Evolutionary conservation across 2,329 filamentous ascomycete genomes (phyloP).

Genomic region (Cadophora luteo-olivacea): DNA sequence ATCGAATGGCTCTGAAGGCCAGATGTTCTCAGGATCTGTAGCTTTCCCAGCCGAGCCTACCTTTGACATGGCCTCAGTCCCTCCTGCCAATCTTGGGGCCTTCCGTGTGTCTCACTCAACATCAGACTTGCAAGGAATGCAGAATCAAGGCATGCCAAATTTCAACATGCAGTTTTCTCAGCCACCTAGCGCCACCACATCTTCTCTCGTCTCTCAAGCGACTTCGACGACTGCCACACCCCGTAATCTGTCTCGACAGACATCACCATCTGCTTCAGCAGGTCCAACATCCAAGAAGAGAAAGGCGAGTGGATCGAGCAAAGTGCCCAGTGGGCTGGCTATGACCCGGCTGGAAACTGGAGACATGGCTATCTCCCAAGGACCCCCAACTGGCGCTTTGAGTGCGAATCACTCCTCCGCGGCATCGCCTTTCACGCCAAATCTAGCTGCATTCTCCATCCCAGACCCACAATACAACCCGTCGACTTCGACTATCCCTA

Average conservation of each 20-base stretch:
- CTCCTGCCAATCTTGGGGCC: slow-evolving; percentile 47
- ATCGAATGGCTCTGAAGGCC: slow-evolving; percentile 44
- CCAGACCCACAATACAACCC: slow-evolving; percentile 42
- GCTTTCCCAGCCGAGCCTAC: slow-evolving; percentile 47
- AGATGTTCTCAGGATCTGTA: slow-evolving; percentile 49
- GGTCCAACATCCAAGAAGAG: slow-evolving; percentile 80
- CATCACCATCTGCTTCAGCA: slow-evolving; percentile 69
- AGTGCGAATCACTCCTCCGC: slow-evolving; percentile 47
- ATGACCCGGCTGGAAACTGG: slow-evolving; percentile 82
- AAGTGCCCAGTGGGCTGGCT: slow-evolving; percentile 74
- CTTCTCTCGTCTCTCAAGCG: slow-evolving; percentile 47
- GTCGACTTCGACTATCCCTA: slow-evolving; percentile 32
- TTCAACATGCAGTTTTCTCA: slow-evolving; percentile 45
- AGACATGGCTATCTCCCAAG: slow-evolving; percentile 46
- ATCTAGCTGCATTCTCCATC: slow-evolving; percentile 51
- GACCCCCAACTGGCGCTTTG: slow-evolving; percentile 47
- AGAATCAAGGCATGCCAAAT: slow-evolving; percentile 48
- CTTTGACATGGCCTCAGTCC: slow-evolving; percentile 38
- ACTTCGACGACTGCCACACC: slow-evolving; percentile 59
- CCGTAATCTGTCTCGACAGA: slow-evolving; percentile 72
- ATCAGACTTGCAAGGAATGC: slow-evolving; percentile 67
- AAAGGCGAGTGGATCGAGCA: slow-evolving; percentile 74
- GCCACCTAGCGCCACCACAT: slow-evolving; percentile 41
- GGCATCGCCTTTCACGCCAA: slow-evolving; percentile 62
- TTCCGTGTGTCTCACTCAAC: slow-evolving; percentile 66